Conservation (phyloP, 1,284 basidiomycete genomes). For the Tilletia setariae region DNA sequence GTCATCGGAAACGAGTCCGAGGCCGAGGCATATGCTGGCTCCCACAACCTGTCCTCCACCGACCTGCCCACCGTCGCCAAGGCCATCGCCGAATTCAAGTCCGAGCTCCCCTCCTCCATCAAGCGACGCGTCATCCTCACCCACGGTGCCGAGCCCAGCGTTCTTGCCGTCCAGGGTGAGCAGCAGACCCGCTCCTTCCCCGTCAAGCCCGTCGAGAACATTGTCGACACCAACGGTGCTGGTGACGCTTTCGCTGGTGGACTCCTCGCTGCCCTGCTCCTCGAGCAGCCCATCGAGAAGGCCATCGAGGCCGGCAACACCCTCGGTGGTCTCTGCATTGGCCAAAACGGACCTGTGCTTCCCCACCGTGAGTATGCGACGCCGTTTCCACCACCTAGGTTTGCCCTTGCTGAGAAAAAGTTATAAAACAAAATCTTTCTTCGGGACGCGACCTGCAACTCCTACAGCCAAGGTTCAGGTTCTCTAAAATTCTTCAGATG, state of each 20-base stretch:
- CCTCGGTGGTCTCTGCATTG: conserved; percentile 81
- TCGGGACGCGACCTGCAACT: neutral
- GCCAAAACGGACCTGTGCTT: conserved; percentile 64
- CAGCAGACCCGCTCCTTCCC: conserved; percentile 59
- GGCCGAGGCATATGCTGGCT: conserved; percentile 78
- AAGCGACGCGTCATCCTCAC: conserved; percentile 90
- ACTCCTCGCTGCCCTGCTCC: conserved; percentile 79
- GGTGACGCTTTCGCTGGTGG: conserved; percentile 99
- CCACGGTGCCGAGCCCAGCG: conserved; percentile 77
- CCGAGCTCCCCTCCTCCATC: conserved; percentile 30
- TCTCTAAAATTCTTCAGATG: neutral
- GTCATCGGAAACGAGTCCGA: conserved; percentile 81
- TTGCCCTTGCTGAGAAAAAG: neutral
- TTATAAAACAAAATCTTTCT: neutral
- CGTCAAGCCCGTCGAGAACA: conserved; percentile 58
- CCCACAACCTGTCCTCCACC: conserved; percentile 53
- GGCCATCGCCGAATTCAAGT: conserved; percentile 42
- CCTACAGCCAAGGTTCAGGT: conserved; percentile 10
- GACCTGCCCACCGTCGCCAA: conserved; percentile 49
- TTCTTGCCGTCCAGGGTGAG: conserved; percentile 67
- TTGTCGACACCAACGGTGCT: conserved; percentile 98
- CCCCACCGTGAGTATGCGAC: conserved; percentile 11
- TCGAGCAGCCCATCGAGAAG: conserved; percentile 76
- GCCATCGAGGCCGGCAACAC: conserved; percentile 83
- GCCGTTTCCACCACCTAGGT: neutral